Evolutionary conservation across 2,329 filamentous ascomycete species (phyloP).

Genomic region (Hypoxylon sp.): DNA sequence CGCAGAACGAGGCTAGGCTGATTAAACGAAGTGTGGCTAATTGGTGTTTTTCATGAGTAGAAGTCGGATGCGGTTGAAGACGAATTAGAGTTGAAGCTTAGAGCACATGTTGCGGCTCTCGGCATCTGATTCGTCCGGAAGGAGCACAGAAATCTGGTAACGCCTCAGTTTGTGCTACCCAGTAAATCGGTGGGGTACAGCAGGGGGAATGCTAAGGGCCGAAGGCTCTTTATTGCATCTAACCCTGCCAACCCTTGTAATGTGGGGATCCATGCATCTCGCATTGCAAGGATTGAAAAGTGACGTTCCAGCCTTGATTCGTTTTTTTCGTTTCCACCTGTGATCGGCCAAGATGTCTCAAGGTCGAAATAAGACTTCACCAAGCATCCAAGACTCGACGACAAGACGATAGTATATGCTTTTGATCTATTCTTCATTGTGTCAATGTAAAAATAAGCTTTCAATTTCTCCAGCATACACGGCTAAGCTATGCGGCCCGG

Average conservation of each 20-base stretch:
- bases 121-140: constrained; percentile 36
- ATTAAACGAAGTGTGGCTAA: constrained; percentile 20
- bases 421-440: constrained; percentile 3
- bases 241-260: constrained; percentile 1
- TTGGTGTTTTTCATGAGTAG: constrained; percentile 2
- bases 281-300: neutral
- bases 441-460: constrained; percentile 14
- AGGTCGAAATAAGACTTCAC: constrained; percentile 40
- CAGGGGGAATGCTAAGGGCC: constrained; percentile 6
- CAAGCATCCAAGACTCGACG: constrained; percentile 32
- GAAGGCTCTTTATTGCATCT: constrained; percentile 2
- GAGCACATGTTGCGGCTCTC: constrained; percentile 47
- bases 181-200: constrained; percentile 25
- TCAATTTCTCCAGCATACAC: constrained; percentile 6
- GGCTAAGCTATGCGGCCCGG: constrained; percentile 1
- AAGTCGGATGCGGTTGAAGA: constrained; percentile 32
- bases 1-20: constrained; percentile 37
- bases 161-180: constrained; percentile 17
- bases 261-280: constrained; percentile 18
- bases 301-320: constrained; percentile 3
- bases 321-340: neutral
- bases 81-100: constrained; percentile 48
- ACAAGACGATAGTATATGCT: constrained; percentile 26
- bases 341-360: constrained; percentile 29
- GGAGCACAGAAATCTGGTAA: neutral